phyloP scores from a whole-genome alignment of 225 moss, liverwort and hornwort species.

The Polytrichum formosum region DNA sequence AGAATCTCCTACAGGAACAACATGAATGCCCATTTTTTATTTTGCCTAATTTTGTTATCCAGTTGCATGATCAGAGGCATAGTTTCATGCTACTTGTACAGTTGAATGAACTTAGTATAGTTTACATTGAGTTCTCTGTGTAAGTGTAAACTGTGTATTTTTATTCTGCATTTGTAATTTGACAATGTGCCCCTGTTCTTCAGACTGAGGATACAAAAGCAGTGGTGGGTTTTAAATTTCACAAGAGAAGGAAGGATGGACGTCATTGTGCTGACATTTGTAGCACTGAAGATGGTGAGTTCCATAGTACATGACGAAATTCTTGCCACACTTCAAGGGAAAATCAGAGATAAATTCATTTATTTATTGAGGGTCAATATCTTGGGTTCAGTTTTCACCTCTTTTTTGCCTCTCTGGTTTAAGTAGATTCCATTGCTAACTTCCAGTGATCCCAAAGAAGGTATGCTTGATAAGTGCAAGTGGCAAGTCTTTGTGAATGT shows the following conservation, averaged over 20 bases:
- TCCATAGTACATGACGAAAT: neutral
- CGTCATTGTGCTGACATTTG: constrained; percentile 11
- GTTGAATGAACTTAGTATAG: neutral
- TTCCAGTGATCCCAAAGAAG: neutral
- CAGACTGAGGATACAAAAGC: constrained; percentile 34
- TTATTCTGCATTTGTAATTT: neutral
- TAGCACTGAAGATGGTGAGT: constrained; percentile 21
- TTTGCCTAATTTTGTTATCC: neutral
- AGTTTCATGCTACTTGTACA: neutral
- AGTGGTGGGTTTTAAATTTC: constrained; percentile 23
- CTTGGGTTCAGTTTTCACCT: no score
- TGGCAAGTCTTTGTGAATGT: neutral
- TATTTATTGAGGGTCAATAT: neutral
- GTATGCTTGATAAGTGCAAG: neutral
- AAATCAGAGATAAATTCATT: neutral
- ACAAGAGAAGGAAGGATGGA: constrained; percentile 15
- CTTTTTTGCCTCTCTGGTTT: neutral
- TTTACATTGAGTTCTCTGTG: neutral
- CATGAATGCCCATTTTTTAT: neutral
- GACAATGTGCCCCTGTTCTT: neutral
- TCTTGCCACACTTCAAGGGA: neutral
- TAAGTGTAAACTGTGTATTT: no score
- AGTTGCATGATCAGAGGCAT: constrained; percentile 1
- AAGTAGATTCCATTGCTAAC: neutral
- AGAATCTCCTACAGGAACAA: neutral